Evolutionary conservation across 352 stramenopile genomes (phyloP).

Genomic region (Globisporangium mamillatum): DNA sequence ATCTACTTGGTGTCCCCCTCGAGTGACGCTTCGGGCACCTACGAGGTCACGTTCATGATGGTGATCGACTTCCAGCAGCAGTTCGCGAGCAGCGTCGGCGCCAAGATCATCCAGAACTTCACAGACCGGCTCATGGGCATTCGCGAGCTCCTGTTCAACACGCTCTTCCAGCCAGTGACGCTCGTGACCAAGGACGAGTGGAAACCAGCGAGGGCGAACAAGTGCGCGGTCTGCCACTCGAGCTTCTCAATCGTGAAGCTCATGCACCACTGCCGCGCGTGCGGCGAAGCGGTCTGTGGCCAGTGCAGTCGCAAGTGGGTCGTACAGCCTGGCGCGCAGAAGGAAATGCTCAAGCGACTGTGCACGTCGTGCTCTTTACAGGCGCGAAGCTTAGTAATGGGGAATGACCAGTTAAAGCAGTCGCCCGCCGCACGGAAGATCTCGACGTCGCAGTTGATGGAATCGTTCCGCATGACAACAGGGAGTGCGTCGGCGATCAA

Average conservation of each 20-base stretch:
- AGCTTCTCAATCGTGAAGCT: slow-evolving; percentile 74
- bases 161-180: slow-evolving; percentile 69
- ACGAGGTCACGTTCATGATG: slow-evolving; percentile 85
- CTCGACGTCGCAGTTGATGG: slow-evolving; percentile 15
- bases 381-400: slow-evolving; percentile 54
- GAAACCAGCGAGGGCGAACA: slow-evolving; percentile 55
- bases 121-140: slow-evolving; percentile 76
- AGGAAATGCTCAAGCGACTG: slow-evolving; percentile 66
- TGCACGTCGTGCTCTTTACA: slow-evolving; percentile 81
- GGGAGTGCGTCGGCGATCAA: slow-evolving; percentile 4
- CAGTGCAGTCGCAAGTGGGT: slow-evolving; percentile 84
- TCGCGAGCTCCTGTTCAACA: slow-evolving; percentile 81
- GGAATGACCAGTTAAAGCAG: slow-evolving; percentile 26
- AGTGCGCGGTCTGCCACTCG: slow-evolving; percentile 63
- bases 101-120: slow-evolving; percentile 79
- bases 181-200: slow-evolving; percentile 59
- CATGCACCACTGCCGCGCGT: slow-evolving; percentile 80
- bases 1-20: slow-evolving; percentile 62
- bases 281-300: slow-evolving; percentile 75
- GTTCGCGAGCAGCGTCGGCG: slow-evolving; percentile 51
- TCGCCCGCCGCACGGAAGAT: slow-evolving; percentile 5
- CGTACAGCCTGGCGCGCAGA: slow-evolving; percentile 54
- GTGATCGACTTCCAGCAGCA: slow-evolving; percentile 85
- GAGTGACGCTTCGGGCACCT: slow-evolving; percentile 33
- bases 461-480: slow-evolving; percentile 21